Evolutionary conservation across 331 rosid species (phyloP).

Genomic region (Telfairia occidentalis): DNA sequence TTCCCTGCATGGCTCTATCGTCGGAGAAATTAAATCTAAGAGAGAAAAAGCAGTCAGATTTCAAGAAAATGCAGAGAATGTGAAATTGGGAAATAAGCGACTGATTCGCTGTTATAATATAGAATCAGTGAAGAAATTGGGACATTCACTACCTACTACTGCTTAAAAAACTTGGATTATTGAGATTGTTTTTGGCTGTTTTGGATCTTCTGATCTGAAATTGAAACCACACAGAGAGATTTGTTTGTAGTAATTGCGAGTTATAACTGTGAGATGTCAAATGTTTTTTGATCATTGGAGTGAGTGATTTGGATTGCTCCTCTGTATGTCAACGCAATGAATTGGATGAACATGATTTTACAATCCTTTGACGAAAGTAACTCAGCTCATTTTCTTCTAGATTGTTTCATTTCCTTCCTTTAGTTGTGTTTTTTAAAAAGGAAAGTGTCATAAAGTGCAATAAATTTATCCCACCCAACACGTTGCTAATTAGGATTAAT

Average conservation of each 20-base stretch:
- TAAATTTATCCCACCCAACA: background rate
- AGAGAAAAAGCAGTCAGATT: background rate
- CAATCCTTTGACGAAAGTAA: background rate
- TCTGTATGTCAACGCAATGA: background rate
- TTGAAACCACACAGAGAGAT: no score
- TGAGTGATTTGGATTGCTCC: background rate
- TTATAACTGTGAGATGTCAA: background rate
- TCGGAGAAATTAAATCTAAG: background rate
- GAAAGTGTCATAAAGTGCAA: background rate
- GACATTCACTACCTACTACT: background rate
- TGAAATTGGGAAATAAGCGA: background rate
- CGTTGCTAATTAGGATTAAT: background rate
- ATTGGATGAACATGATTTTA: background rate
- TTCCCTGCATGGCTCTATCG: background rate
- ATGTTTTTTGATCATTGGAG: background rate
- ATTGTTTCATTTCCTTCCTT: no score
- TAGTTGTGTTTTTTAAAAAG: background rate
- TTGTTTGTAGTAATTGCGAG: background rate
- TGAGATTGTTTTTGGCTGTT: no score
- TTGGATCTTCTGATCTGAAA: no score
- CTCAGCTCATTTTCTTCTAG: background rate
- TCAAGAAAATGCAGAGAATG: conserved; percentile 14
- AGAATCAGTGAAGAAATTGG: no score
- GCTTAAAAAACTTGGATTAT: no score
- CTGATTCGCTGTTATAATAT: background rate